phyloP scores from a whole-genome alignment of 768 basidiomycete genomes.

The Russula sp. region DNA sequence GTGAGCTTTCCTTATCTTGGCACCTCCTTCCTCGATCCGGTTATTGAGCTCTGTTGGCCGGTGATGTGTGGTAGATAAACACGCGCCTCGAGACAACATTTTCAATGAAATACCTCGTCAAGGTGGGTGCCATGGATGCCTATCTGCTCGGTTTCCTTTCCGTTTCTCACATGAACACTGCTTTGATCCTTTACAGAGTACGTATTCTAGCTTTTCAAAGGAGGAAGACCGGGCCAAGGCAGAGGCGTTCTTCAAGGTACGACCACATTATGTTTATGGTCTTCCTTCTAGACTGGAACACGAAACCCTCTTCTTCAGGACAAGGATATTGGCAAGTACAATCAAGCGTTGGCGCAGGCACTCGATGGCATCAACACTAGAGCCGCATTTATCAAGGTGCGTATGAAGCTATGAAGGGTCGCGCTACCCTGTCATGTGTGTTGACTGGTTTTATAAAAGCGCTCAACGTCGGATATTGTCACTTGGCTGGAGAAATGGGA shows the following conservation, averaged over 20 bases:
- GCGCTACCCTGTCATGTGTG: background rate
- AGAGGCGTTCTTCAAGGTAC: conserved; percentile 20
- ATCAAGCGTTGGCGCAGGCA: conserved; percentile 18
- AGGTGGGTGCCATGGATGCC: background rate
- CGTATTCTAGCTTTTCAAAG: conserved; percentile 3
- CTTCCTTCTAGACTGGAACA: background rate
- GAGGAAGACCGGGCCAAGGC: conserved; percentile 12
- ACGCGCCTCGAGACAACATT: conserved; percentile 17
- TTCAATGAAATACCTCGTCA: conserved; percentile 10
- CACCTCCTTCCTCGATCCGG: background rate
- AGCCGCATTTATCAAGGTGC: conserved; percentile 14
- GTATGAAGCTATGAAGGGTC: background rate
- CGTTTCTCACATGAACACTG: background rate
- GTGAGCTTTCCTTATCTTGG: conserved; percentile 34
- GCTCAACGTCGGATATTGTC: conserved; percentile 16
- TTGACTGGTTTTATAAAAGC: conserved; percentile 3
- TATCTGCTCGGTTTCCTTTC: background rate
- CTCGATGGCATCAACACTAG: conserved; percentile 18
- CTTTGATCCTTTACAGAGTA: background rate
- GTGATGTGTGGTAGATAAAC: background rate
- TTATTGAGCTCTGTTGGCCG: background rate
- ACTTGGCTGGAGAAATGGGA: conserved; percentile 19
- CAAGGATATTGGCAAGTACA: conserved; percentile 18
- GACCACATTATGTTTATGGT: background rate
- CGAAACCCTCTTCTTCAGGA: background rate